A percentile compares a stretch with the other conserved stretches of the same genome.
Conservation (phyloP, 148 eudicot species). For the Arctostaphylos glauca region DNA sequence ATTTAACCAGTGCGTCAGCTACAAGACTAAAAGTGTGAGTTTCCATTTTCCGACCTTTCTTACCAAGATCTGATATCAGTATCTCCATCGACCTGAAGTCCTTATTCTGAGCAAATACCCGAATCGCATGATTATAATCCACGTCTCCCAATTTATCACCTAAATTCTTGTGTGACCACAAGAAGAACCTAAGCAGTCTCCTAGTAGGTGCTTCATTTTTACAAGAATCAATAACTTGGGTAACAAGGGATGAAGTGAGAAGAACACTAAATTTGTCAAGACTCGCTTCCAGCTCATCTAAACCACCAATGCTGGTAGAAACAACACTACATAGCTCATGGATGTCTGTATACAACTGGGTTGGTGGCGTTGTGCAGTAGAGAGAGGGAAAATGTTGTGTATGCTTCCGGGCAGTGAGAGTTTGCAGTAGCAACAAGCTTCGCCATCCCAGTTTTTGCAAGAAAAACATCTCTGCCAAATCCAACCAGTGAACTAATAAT, state of each 20-base stretch:
- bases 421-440: slow-evolving; percentile 23
- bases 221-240: slow-evolving; percentile 48
- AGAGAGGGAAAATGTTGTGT: slow-evolving; percentile 12
- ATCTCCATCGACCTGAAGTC: slow-evolving; percentile 55
- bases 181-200: slow-evolving; percentile 56
- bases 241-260: slow-evolving; percentile 42
- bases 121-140: slow-evolving; percentile 49
- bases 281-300: slow-evolving; percentile 52
- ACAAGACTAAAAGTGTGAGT: slow-evolving; percentile 41
- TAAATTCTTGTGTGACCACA: slow-evolving; percentile 52
- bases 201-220: slow-evolving; percentile 47
- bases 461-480: not conserved
- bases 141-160: slow-evolving; percentile 32
- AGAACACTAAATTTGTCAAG: slow-evolving; percentile 27
- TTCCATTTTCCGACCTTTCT: slow-evolving; percentile 49
- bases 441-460: slow-evolving; percentile 9
- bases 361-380: slow-evolving; percentile 22
- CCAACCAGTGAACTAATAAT: not conserved
- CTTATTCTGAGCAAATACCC: slow-evolving; percentile 48
- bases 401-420: slow-evolving; percentile 24
- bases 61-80: slow-evolving; percentile 41
- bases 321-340: slow-evolving; percentile 46
- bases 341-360: slow-evolving; percentile 16
- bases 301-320: slow-evolving; percentile 43
- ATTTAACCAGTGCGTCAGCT: slow-evolving; percentile 46